Base-by-base conservation (phyloP, 176 grass and related monocot genomes). In the Phoenix dactylifera region DNA sequence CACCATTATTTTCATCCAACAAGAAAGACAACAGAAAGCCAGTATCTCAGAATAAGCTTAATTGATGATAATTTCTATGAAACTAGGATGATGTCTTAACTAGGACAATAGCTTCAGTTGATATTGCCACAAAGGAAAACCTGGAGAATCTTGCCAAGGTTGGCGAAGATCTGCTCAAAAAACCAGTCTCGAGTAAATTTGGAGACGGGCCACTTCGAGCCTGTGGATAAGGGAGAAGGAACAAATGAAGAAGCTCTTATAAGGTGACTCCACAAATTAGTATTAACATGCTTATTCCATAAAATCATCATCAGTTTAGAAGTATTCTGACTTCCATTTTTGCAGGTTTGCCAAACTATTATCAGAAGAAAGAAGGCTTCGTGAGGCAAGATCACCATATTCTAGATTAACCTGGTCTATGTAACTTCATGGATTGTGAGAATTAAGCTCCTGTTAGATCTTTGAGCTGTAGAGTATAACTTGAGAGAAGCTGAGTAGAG, bases 51-150 rank as follows among this genome's bases (percentile, higher is more conserved):
- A 30, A 30, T 0, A 30, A 30, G 4, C 28, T 30, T 30, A 30
- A 30, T 30, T 30, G 4, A 28, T 28, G 28, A 5, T 6, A 30
- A 30, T 30, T 30, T 30, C 28, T 30, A 30, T 30, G 28, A 5
- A 30, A 30, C 28, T 12, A 44, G 35, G 35, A 44, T 44, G 35
- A 44, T 44, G 9, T 12, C 4, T 44, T 89, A 48, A 52, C 78
- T 25, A 83, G 90, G 24, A 79, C 62, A n/a, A 59, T 74, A 26
- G 67, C 83, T 7, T 89, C 77, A 0, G 68, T 95, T 60, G 90
- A 95, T 67, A 56, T 87, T 62, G 77, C 86, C 4, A 84, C 86
- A 5, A 82, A 84, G 56, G 77, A 89, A 60, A 95, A 90, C 72
- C 55, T 95, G 63, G 56, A 79, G 71, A 86, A 74, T 60, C 81